Percentiles rank a stretch among this genome's conserved stretches.
Conservation (phyloP, 1,284 basidiomycete species). For the Irpex sp. region DNA sequence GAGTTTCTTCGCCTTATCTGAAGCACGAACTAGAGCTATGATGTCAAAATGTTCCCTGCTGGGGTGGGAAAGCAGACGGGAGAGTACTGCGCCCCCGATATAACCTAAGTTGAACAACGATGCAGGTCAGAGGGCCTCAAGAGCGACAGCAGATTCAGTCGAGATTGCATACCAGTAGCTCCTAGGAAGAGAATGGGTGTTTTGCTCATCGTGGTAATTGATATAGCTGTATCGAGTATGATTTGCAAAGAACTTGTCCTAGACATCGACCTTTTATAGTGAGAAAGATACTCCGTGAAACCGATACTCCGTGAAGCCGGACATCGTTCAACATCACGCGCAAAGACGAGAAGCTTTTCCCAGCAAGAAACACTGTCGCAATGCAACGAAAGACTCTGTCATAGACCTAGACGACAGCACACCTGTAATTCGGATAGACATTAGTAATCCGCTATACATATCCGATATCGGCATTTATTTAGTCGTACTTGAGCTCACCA, state of each 20-base stretch:
- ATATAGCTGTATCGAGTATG: no score
- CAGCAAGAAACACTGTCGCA: no score
- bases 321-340: no score
- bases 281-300: no score
- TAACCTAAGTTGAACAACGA: constrained; percentile 16
- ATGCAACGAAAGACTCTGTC: not conserved
- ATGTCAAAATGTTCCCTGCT: constrained; percentile 17
- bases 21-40: constrained; percentile 18
- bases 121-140: not conserved
- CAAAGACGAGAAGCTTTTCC: no score
- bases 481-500: not conserved
- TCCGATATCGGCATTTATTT: not conserved
- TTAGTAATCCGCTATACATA: no score
- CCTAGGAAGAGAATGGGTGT: constrained; percentile 15
- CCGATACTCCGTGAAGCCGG: no score
- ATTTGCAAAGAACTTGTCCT: no score
- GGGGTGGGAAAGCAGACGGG: constrained; percentile 19
- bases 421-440: not conserved
- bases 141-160: not conserved
- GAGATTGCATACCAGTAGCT: constrained; percentile 13
- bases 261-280: no score
- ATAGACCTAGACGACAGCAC: not conserved
- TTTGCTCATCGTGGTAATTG: not conserved
- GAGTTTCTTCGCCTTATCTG: constrained; percentile 19
- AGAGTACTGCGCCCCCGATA: constrained; percentile 21